Base-by-base conservation (phyloP, 441 rosid genomes). In the Gossypium davidsonii region DNA sequence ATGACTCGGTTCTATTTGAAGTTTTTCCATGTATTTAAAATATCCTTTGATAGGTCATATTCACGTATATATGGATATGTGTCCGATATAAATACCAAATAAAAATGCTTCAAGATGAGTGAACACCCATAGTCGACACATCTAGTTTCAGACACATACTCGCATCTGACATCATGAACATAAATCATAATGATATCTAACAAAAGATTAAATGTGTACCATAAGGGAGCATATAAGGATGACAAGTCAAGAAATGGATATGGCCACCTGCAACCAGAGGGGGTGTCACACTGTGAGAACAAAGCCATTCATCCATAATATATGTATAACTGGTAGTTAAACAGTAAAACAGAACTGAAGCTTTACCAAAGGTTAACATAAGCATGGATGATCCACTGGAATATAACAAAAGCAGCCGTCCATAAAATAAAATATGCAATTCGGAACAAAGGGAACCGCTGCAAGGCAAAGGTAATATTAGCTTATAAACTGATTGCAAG, bases 311-410 rank as follows among this genome's bases (percentile, higher is more conserved):
- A 42, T 15, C 57, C 8, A 52, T 6, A 52, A 52, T 4, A 52
- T 18, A 21, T 18, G 14, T 10, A 42, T 11, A 67, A 49, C 59
- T 26, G 9, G 64, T 51, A 15, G 5, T 15, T 26, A 28, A 51
- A 51, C 48, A 51, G 42, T 15, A 51, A 28, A 28, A 59, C 20
- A 56, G 18, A 71, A 46, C 20, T 49, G 73, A 37, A 17, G 0
- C 11, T 34, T 83, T 88, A 93, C 96, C 98, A 85, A 55, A 89
- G 78, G 57, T 87, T 82, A 67, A 86, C 79, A 80, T 88, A 87
- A 77, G 92, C 93, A 83, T 91, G 98, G 76, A 91, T 76, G 79
- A 91, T 89, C 98, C 98, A 94, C 14, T 92, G 98, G 80, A 85
- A 89, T 64, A 89, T n/a, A 21, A 94, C 90, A 63, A 87, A 92